Base-by-base conservation (phyloP, 2,329 filamentous ascomycete species). In the Hymenoscyphus scutula region DNA sequence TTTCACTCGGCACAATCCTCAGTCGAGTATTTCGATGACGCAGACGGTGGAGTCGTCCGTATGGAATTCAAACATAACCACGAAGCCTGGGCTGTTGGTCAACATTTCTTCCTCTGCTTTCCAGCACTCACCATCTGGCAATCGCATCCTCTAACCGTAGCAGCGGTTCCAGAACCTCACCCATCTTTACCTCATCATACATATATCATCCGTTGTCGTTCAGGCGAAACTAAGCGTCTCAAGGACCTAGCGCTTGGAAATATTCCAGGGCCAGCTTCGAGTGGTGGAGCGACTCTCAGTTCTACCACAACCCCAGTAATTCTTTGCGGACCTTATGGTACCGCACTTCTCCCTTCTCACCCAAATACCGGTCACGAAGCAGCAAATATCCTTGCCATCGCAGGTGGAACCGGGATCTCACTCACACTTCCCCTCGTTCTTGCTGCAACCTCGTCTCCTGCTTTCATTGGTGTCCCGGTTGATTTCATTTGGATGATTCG, bases 21-120 rank as follows among this genome's bases (percentile, higher is more conserved):
- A 1, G 75, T 85, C 19, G 76, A 76, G n/a, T 70, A 80, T 2
- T 88, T 89, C 69, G 75, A 78, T 1, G 84, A 87, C 59, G 71
- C 76, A 0, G 79, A 82, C n/a, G 87, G 85, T 5, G 82, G 86
- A 63, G 80, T 91, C 0, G 76, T 91, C 1, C 81, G 89, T 1
- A 76, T 92, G 3, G 87, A 91, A 60, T 85, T 91, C 63, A 76
- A 82, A 1, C 85, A 89, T 65, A 75, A 92, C 88, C 62, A 91
- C 86, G 79, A 91, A 86, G 4, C 82, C 1, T 72, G 69, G 71
- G 48, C 83, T 88, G 15, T 92, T 0, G 89, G 90, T 30, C 89
- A 92, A 75, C 89, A 93, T 74, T 87, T 89, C 56, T 93, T 92
- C 74, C 77, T 93, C 29, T 92, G 91, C 76, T 83, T 93, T 75